Evolutionary conservation across 2,329 filamentous ascomycete species (phyloP), one percentile per base, ranked within the genome.

Genomic region (Colletotrichum kahawae): DNA sequence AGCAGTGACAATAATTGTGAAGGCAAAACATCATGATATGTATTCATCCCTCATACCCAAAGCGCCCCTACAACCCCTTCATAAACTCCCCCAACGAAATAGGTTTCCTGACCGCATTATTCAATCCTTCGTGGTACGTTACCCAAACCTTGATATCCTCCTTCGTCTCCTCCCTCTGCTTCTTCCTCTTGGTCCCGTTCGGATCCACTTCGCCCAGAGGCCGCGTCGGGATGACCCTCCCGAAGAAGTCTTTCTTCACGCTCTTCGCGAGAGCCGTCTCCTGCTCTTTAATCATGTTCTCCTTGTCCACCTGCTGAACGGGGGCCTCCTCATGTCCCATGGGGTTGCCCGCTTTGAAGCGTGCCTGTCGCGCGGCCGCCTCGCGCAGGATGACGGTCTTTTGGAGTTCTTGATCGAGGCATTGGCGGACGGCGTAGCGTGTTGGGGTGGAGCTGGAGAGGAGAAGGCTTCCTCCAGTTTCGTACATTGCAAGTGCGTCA

Each of bases 351-450:
- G 87, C 91, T 56, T 84, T 86, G 82, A 92, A 93, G 4, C 93
- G 89, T 10, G 92, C 91, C 79, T 94, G 91, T 3, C 94, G 88
- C 1, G 92, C 89, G 5, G 91, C 89, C 75, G 91, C 91, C 65
- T 94, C 93, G 16, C 93, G 92, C 38, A 92, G 87, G 34, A 90
- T 86, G 14, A 93, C 90, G 63, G 95, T 93, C 80, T 94, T 95
- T 75, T 91, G 92, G 79, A 96, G 94, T 83, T 98, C 96, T 82
- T 97, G 95, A 80, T 98, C 95, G 1, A 99, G 89, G 10, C 98
- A 96, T 83, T 98, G 96, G 27, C 97, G 93, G 7, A 99, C 93
- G 2, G 96, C 96, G 81, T 95, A 99, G n/a, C 97, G 92, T 0
- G 95, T 95, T 0, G 95, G 95, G 1, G 92, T 92, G 12, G 91